Evolutionary conservation across 768 basidiomycete genomes (phyloP), one percentile per base, ranked within the genome.

Genomic region (Kwoniella shandongensis): DNA sequence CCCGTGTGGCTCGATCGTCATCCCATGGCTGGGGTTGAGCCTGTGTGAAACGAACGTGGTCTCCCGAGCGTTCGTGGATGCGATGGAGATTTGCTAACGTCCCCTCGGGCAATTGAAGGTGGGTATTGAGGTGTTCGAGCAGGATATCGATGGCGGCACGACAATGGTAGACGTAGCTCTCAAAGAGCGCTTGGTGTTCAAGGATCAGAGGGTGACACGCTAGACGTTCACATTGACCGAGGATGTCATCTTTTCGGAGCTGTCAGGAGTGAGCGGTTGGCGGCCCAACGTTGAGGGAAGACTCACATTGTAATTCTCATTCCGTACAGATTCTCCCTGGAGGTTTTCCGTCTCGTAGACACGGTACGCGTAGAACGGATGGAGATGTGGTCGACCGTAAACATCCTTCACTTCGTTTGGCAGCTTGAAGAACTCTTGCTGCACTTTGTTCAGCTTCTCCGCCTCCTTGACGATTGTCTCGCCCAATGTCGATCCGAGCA

Each of bases 331-430:
- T 4, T 35, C 44, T 1, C 64, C 64, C 36, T 61, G 42, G 17
- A 49, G 50, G 35, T 62, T 52, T 4, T 39, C 39, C 25, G 52
- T 32, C 32, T 47, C 48, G 1, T 22, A 35, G 22, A 52, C 63
- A 15, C 65, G 52, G 39, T 63, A 66, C 11, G 57, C 56, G 41
- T 63, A 66, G 51, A 66, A 66, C n/a, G 49, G 54, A 47, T 63
- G 57, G 23, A 66, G 48, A 25, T 61, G 46, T 12, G 46, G 47
- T 41, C 61, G 26, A n/a, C 61, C 61, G 44, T 58, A 66, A 11
- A 52, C 23, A 48, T 62, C 65, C 39, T 66, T 66, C 18, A 57
- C 65, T 26, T 59, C 65, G 22, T 63, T 49, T 1, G 61, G 61
- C 18, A 59, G 46, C n/a, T 44, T 49, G 38, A 60, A 66, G 54